Conservation (phyloP, 768 basidiomycete species). For the Suillus decipiens region DNA sequence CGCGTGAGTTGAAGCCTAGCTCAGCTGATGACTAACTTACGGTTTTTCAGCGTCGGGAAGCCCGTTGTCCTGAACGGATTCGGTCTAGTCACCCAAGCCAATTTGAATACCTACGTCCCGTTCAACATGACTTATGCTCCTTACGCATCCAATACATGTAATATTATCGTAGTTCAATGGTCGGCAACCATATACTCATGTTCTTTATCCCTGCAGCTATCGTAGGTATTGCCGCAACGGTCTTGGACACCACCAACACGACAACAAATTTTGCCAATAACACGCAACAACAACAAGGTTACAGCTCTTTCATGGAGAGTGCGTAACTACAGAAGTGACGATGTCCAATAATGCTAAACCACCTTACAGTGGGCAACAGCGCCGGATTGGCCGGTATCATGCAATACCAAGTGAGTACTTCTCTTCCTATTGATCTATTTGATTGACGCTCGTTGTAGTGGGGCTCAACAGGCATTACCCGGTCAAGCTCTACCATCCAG, state of each 20-base stretch:
- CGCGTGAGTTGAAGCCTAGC: slow-evolving; percentile 37
- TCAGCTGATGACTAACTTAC: slow-evolving; percentile 6
- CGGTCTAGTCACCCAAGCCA: slow-evolving; percentile 62
- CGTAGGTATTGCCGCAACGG: no score
- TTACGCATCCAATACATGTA: slow-evolving; percentile 39
- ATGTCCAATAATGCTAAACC: background rate
- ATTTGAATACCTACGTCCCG: slow-evolving; percentile 55
- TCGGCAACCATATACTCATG: slow-evolving; percentile 4
- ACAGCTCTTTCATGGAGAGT: slow-evolving; percentile 54
- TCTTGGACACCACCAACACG: slow-evolving; percentile 18
- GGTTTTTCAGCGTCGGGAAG: slow-evolving; percentile 49
- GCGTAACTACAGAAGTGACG: slow-evolving; percentile 15
- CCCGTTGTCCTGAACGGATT: slow-evolving; percentile 56
- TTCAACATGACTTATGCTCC: slow-evolving; percentile 55
- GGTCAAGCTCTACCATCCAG: slow-evolving; percentile 46
- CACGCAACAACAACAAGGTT: slow-evolving; percentile 54
- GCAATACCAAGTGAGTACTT: slow-evolving; percentile 27
- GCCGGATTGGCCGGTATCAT: slow-evolving; percentile 33
- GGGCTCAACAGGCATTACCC: slow-evolving; percentile 47
- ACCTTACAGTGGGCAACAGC: slow-evolving; percentile 39
- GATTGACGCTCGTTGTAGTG: slow-evolving; percentile 38
- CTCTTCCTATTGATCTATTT: no score
- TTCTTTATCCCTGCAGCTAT: slow-evolving; percentile 17
- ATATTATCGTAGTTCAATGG: slow-evolving; percentile 1
- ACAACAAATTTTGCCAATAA: slow-evolving; percentile 53